A percentile compares a stretch with the other conserved stretches of the same genome.
phyloP scores from a whole-genome alignment of 2,329 filamentous ascomycete species.

The Lasiodiplodia gonubiensis region DNA sequence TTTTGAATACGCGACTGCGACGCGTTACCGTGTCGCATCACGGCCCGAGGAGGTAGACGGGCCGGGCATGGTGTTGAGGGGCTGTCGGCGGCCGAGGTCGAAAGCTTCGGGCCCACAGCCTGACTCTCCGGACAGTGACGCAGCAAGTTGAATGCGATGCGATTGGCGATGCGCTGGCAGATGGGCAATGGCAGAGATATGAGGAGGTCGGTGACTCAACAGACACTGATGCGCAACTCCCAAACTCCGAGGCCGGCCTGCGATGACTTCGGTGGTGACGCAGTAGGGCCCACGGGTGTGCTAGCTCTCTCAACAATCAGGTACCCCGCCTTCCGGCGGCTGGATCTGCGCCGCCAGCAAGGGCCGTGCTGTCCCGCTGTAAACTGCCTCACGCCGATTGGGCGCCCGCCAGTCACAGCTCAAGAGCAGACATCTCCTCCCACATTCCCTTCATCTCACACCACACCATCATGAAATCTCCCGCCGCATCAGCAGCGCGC shows the following conservation, averaged over 20 bases:
- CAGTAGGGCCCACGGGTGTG: neutral
- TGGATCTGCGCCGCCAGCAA: neutral
- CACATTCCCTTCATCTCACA: neutral
- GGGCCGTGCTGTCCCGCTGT: too few species aligned
- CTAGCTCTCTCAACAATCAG: constrained; percentile 18
- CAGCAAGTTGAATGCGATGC: neutral
- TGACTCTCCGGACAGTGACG: neutral
- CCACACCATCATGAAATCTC: constrained; percentile 15
- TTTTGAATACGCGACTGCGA: neutral
- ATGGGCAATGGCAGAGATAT: neutral
- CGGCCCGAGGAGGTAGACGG: neutral
- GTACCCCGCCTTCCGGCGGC: constrained; percentile 11
- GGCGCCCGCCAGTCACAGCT: neutral
- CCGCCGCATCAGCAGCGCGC: constrained; percentile 5
- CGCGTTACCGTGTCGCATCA: constrained; percentile 2
- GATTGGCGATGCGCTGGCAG: neutral
- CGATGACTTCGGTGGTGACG: neutral
- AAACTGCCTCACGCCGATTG: constrained; percentile 10
- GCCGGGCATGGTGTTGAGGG: constrained; percentile 10
- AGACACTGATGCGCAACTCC: neutral
- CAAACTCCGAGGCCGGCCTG: neutral
- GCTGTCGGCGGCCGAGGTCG: neutral
- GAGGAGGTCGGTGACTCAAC: neutral
- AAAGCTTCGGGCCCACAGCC: neutral
- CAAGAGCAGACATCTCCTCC: neutral